phyloP scores from a whole-genome alignment of 2,329 filamentous ascomycete genomes.

The Cyphellophora europaea region DNA sequence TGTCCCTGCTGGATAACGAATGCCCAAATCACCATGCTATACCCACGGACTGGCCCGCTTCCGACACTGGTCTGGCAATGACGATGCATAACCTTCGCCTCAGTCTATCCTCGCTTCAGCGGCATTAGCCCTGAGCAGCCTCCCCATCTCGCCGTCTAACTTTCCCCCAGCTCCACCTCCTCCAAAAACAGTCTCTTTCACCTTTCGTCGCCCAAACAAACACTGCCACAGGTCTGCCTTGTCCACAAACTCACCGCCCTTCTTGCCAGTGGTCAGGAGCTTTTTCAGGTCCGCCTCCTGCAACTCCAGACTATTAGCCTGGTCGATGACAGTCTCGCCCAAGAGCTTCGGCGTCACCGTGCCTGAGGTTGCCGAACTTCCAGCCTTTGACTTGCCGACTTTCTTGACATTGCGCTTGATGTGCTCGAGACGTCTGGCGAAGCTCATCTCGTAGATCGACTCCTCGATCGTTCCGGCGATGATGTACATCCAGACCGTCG shows the following conservation, averaged over 20 bases:
- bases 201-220: conserved; percentile 54
- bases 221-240: conserved; percentile 80
- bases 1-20: too few relatives aligned
- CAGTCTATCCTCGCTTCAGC: too few relatives aligned
- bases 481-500: conserved; percentile 92
- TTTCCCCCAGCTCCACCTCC: conserved; percentile 10
- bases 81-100: too few relatives aligned
- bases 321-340: conserved; percentile 59
- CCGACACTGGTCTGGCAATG: too few relatives aligned
- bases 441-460: conserved; percentile 80
- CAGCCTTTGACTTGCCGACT: conserved; percentile 19
- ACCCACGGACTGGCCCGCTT: too few relatives aligned
- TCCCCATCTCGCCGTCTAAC: conserved; percentile 35
- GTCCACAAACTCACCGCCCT: conserved; percentile 70
- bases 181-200: conserved; percentile 13
- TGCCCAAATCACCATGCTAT: too few relatives aligned
- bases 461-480: conserved; percentile 87
- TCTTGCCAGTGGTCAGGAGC: conserved; percentile 60
- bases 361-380: conserved; percentile 25
- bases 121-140: conserved; percentile 45
- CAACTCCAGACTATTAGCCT: conserved; percentile 75
- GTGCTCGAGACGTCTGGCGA: conserved; percentile 67
- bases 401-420: conserved; percentile 43
- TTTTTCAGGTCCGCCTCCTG: conserved; percentile 62
- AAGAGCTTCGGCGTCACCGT: conserved; percentile 16